Evolutionary conservation across 768 basidiomycete genomes (phyloP).

Genomic region (Boletus sensibilis): DNA sequence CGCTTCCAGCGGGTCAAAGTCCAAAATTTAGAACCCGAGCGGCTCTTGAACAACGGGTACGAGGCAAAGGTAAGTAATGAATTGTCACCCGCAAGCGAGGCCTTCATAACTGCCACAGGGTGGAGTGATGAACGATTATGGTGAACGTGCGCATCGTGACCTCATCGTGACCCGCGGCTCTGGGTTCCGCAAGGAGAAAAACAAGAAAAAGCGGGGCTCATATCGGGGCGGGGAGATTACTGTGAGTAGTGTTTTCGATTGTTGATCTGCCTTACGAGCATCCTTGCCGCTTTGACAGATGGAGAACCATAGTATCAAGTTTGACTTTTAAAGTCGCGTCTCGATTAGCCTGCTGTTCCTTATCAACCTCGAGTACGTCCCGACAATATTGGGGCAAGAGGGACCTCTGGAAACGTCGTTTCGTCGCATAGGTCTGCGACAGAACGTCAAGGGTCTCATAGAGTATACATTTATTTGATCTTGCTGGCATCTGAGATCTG

Average conservation of each 20-base stretch:
- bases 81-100: not conserved
- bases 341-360: not conserved
- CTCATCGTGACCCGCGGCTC: conserved; percentile 91
- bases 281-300: conserved; percentile 44
- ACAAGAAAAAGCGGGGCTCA: conserved; percentile 97
- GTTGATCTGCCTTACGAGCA: not conserved
- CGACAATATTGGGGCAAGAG: not conserved
- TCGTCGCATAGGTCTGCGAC: not conserved
- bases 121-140: conserved; percentile 77
- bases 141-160: conserved; percentile 79
- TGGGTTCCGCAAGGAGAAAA: conserved; percentile 98
- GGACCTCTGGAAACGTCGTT: not conserved
- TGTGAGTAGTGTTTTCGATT: conserved; percentile 42
- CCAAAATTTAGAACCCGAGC: conserved; percentile 45
- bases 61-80: conserved; percentile 62
- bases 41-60: conserved; percentile 71
- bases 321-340: conserved; percentile 42
- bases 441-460: not conserved
- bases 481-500: not conserved
- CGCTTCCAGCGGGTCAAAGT: conserved; percentile 82
- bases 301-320: conserved; percentile 87
- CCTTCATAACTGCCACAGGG: conserved; percentile 40
- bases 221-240: conserved; percentile 96
- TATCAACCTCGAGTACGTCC: not conserved
- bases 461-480: not conserved